These are phyloP conservation scores for Fraxinus baroniana DNA, from an alignment of 305 asterid genomes.

Conservation along the genomic window DNA sequence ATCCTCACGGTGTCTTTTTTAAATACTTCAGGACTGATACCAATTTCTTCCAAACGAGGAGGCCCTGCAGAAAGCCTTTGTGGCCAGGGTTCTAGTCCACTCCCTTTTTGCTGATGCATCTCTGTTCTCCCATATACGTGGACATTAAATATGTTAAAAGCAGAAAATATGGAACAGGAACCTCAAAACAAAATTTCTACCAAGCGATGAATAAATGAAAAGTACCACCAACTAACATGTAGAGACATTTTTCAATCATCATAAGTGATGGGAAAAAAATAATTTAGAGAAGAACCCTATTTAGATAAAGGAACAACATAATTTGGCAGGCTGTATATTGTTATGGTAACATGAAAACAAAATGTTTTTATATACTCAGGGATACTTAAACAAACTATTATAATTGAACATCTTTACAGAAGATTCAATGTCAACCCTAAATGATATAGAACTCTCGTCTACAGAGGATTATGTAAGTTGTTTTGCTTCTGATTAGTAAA, in stretches of 20 bases:
- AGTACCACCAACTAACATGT: not conserved
- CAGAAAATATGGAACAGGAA: constrained; percentile 3
- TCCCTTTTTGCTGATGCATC: constrained; percentile 72
- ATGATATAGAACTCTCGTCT: not conserved
- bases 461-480: not conserved
- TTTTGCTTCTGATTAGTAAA: not conserved
- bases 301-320: not conserved
- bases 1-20: constrained; percentile 64
- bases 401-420: not conserved
- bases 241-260: not conserved
- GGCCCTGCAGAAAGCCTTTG: constrained; percentile 71
- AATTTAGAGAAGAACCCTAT: not conserved
- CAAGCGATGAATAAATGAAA: not conserved
- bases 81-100: constrained; percentile 61
- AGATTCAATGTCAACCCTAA: not conserved
- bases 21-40: constrained; percentile 40
- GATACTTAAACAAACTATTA: not conserved
- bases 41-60: constrained; percentile 70
- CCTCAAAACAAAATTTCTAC: not conserved
- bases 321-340: not conserved
- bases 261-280: not conserved
- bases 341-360: not conserved
- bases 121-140: constrained; percentile 34
- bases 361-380: not conserved
- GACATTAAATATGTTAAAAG: constrained; percentile 1